These are phyloP conservation scores for Didymella exigua DNA, from an alignment of 2,329 filamentous ascomycete species.

Conservation along the genomic window DNA sequence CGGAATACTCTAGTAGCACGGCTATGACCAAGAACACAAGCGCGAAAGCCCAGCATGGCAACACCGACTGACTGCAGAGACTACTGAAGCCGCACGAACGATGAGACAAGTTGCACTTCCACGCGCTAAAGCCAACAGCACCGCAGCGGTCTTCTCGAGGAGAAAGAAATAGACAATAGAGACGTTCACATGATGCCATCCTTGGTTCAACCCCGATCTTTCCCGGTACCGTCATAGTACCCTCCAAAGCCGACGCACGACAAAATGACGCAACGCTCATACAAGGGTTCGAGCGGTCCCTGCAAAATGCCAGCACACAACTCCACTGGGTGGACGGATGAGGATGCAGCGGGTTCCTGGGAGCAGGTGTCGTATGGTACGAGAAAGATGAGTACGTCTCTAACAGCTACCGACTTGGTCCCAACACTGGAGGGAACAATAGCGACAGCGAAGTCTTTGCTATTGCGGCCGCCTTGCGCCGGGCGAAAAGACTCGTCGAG, in stretches of 20 bases:
- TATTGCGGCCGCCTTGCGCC: constrained; percentile 12
- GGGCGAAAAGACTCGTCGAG: background rate
- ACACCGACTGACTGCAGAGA: background rate
- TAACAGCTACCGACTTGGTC: background rate
- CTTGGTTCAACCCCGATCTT: background rate
- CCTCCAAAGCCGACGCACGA: background rate
- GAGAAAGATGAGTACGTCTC: background rate
- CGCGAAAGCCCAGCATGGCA: background rate
- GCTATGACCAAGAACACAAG: background rate
- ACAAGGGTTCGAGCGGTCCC: background rate
- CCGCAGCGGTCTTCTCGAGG: background rate
- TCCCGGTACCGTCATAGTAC: background rate
- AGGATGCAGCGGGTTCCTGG: background rate
- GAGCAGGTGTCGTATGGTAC: constrained; percentile 11
- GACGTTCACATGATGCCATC: no score
- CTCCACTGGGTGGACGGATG: constrained; percentile 13
- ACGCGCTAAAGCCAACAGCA: no score
- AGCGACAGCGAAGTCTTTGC: constrained; percentile 15
- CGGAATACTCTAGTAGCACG: background rate
- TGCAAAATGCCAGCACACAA: background rate
- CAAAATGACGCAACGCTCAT: background rate
- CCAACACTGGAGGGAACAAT: background rate
- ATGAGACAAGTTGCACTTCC: background rate
- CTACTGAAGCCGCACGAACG: background rate
- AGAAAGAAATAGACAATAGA: no score